Conservation (phyloP, 805 yeast genomes). For the Metschnikowia picachoensis region DNA sequence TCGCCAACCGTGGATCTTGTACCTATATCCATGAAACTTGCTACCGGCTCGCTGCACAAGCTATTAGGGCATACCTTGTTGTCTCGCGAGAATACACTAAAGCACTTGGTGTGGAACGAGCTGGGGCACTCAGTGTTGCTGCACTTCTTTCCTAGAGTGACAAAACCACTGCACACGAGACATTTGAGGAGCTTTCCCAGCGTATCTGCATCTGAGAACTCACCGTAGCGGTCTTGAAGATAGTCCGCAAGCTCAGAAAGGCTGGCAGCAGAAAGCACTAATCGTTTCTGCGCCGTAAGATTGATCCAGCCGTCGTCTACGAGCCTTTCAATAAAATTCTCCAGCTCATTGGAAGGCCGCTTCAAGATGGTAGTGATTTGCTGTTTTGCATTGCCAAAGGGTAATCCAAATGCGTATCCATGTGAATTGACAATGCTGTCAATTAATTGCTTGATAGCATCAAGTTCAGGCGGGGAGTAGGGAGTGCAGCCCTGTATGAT, state of each 20-base stretch:
- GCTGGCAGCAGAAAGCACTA: constrained; percentile 39
- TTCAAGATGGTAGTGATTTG: constrained; percentile 22
- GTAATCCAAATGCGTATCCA: constrained; percentile 32
- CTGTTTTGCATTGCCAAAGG: constrained; percentile 35
- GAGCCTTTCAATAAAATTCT: constrained; percentile 35
- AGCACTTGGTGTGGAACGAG: constrained; percentile 50
- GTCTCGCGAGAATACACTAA: constrained; percentile 34
- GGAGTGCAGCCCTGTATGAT: constrained; percentile 37
- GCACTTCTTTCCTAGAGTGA: constrained; percentile 45
- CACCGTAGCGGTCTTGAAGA: constrained; percentile 42
- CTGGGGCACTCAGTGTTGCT: constrained; percentile 25
- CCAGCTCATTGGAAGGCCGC: constrained; percentile 34
- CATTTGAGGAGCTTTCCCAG: constrained; percentile 44
- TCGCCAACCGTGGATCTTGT: neutral
- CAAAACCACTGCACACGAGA: constrained; percentile 47
- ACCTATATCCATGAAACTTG: constrained; percentile 3
- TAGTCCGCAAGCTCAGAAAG: constrained; percentile 46
- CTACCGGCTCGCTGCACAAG: constrained; percentile 6
- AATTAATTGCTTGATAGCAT: constrained; percentile 41
- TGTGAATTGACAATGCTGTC: constrained; percentile 42
- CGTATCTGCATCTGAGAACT: constrained; percentile 12
- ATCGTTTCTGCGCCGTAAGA: constrained; percentile 25
- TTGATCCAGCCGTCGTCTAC: constrained; percentile 54
- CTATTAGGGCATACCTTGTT: constrained; percentile 17
- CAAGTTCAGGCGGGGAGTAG: constrained; percentile 38